Percentiles rank a stretch among this genome's conserved stretches.
Evolutionary conservation across 108 stramenopile species (phyloP).

Genomic region (Cylindrotheca closterium): DNA sequence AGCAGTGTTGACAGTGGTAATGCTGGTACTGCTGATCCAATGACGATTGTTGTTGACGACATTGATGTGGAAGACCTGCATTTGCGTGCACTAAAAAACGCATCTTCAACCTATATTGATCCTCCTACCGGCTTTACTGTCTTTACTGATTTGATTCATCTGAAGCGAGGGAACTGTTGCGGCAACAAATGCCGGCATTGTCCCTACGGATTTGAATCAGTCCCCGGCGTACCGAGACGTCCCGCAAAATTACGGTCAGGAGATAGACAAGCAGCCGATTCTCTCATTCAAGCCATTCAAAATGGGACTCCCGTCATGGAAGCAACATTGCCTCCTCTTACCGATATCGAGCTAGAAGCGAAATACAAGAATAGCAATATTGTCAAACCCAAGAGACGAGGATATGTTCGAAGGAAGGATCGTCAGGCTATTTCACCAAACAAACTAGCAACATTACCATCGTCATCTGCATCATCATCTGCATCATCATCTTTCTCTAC

Average conservation of each 20-base stretch:
- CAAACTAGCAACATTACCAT: too few species aligned
- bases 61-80: conserved; percentile 63
- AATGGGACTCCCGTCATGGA: not conserved
- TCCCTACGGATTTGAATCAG: conserved; percentile 88
- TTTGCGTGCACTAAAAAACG: conserved; percentile 41
- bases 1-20: too few species aligned
- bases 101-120: conserved; percentile 76
- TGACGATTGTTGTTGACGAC: too few species aligned
- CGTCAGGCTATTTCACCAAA: not conserved
- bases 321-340: not conserved
- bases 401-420: not conserved
- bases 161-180: conserved; percentile 87
- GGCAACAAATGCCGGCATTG: conserved; percentile 92
- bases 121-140: conserved; percentile 88
- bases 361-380: not conserved
- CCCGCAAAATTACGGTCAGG: conserved; percentile 50
- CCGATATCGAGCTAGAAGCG: too few species aligned
- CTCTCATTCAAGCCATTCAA: conserved; percentile 32
- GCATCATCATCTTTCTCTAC: conserved; percentile 6
- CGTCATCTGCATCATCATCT: not conserved
- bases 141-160: conserved; percentile 83
- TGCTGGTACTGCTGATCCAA: too few species aligned
- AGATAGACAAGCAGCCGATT: conserved; percentile 36
- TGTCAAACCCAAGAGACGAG: too few species aligned
- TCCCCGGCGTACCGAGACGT: conserved; percentile 12